These are phyloP conservation scores for Cercospora zeae-maydis DNA, from an alignment of 2,329 filamentous ascomycete genomes.

Conservation along the genomic window DNA sequence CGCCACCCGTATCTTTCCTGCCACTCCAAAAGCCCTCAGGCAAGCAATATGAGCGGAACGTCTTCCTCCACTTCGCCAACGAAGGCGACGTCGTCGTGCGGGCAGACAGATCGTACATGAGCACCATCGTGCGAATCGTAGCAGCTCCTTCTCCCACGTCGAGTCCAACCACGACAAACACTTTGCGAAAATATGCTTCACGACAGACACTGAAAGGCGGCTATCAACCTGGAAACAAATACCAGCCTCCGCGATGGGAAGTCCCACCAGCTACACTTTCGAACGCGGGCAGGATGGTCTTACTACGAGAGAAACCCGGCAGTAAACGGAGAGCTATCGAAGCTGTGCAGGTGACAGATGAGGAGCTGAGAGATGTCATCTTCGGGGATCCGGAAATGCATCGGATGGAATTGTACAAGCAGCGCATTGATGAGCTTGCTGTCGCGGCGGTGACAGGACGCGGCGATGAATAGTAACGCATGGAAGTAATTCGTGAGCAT, in stretches of 20 bases:
- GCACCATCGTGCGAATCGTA: constrained; percentile 68
- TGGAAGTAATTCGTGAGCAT: neutral
- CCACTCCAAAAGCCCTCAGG: constrained; percentile 59
- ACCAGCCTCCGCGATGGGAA: constrained; percentile 50
- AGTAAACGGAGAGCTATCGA: constrained; percentile 55
- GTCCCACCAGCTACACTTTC: constrained; percentile 65
- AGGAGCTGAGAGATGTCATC: constrained; percentile 64
- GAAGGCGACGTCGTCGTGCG: constrained; percentile 79
- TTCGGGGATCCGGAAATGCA: constrained; percentile 82
- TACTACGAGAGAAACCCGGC: constrained; percentile 52
- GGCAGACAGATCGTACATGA: constrained; percentile 73
- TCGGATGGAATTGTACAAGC: constrained; percentile 73
- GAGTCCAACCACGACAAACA: constrained; percentile 7
- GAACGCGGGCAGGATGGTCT: constrained; percentile 65
- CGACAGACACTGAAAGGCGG: constrained; percentile 11
- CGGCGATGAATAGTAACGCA: constrained; percentile 7
- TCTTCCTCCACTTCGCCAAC: constrained; percentile 79
- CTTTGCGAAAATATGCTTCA: constrained; percentile 13
- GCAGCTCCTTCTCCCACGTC: constrained; percentile 41
- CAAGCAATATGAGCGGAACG: constrained; percentile 54
- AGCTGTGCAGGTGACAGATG: constrained; percentile 65
- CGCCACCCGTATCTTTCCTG: constrained; percentile 70
- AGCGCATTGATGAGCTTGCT: constrained; percentile 67
- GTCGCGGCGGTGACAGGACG: constrained; percentile 61
- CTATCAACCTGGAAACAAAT: neutral